Evolutionary conservation across 2,329 filamentous ascomycete species (phyloP), one percentile per base, ranked within the genome.

Genomic region (Periconia sp.): DNA sequence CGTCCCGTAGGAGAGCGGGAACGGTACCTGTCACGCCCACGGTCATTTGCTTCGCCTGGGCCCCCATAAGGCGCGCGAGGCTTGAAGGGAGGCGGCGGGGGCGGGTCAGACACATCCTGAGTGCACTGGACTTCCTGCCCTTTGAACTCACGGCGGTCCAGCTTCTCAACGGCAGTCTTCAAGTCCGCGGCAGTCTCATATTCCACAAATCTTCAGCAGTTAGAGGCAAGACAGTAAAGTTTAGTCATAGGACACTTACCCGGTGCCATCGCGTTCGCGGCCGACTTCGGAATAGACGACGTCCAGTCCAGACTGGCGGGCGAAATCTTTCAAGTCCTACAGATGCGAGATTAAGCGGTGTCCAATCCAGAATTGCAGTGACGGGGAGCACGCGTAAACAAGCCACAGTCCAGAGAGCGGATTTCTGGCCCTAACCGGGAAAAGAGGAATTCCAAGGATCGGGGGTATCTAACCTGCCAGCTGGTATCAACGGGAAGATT

Each of bases 311-410:
- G 92, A 95, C 73, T 95, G 89, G 70, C 94, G 91, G 52, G 94
- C 94, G 76, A 99, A 99, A 73, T 99, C 94, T 88, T 99, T 99
- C 40, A 99, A 85, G 75, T 99, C 94, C 94, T 99, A 91, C 77
- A 86, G 78, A 61, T 81, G 75, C 83, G 82, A 83, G 82, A 81
- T 87, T 94, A 89, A 92, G 88, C 91, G 77, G 82, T 54, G 63
- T 69, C 62, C 65, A 67, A 59, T 66, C 65, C 65, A 66, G 64
- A 46, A 54, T 44, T 40, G 52, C 42, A 59, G 52, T 30, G 56
- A 62, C 52, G 52, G 52, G 57, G 61, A 64, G 57, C 54, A 59
- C 47, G 59, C 58, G 52, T 51, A 54, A 58, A 66, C 60, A 65
- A 59, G 70, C 63, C 60, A 64, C 56, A 56, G 46, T 61, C 64